phyloP scores from a whole-genome alignment of 2,329 filamentous ascomycete species.

The Chalaropsis ovoidea region DNA sequence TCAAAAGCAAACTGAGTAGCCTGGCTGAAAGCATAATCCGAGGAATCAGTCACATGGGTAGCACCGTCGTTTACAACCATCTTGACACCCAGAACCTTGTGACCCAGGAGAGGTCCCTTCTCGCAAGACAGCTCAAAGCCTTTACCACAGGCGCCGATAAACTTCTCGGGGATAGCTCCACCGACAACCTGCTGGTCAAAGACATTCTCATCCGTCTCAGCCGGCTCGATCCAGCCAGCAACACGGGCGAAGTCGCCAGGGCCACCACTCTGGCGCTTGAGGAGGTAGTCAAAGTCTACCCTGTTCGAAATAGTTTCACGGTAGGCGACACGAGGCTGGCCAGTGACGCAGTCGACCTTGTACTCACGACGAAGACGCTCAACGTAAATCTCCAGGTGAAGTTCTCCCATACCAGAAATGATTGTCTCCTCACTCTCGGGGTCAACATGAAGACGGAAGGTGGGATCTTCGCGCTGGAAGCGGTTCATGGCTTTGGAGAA shows the following conservation, averaged over 20 bases:
- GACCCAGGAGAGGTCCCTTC: conserved; percentile 83
- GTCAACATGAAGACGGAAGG: conserved; percentile 90
- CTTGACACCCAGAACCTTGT: conserved; percentile 76
- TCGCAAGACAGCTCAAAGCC: conserved; percentile 76
- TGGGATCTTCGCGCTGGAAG: conserved; percentile 96
- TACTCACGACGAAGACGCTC: conserved; percentile 96
- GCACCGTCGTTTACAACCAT: conserved; percentile 96
- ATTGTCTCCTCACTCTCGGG: conserved; percentile 90
- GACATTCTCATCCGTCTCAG: conserved; percentile 57
- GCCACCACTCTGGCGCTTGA: conserved; percentile 92
- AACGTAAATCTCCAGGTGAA: conserved; percentile 94
- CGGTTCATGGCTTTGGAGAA: conserved; percentile 98
- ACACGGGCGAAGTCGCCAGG: conserved; percentile 93
- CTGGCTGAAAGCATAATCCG: conserved; percentile 88
- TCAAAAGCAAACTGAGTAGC: conserved; percentile 95
- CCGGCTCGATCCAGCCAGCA: conserved; percentile 82
- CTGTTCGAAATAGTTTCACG: conserved; percentile 78
- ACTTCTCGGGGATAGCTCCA: conserved; percentile 91
- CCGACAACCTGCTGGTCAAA: conserved; percentile 85
- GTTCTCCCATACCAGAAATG: conserved; percentile 95
- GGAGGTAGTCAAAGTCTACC: conserved; percentile 80
- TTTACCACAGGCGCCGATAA: conserved; percentile 86
- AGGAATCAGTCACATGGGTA: conserved; percentile 95
- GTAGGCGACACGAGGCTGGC: conserved; percentile 93
- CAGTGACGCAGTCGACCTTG: conserved; percentile 89